Evolutionary conservation across 2,329 filamentous ascomycete species (phyloP).

Genomic region (Scortechinia acanthostroma): DNA sequence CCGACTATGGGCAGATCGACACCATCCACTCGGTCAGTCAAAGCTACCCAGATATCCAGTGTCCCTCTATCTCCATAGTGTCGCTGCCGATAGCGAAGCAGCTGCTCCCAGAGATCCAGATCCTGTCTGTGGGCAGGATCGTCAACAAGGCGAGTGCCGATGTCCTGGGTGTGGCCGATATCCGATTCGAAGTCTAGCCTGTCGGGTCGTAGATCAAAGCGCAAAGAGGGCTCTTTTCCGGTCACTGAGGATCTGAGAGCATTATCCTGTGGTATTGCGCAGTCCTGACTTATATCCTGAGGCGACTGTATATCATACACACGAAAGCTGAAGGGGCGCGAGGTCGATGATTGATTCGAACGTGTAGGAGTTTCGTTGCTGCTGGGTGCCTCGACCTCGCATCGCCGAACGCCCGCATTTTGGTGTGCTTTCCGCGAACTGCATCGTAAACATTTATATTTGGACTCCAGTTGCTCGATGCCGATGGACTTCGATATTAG

Average conservation of each 20-base stretch:
- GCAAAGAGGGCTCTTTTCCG: slow-evolving; percentile 8
- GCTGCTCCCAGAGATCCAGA: slow-evolving; percentile 30
- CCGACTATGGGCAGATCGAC: slow-evolving; percentile 23
- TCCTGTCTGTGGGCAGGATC: slow-evolving; percentile 16
- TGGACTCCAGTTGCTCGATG: slow-evolving; percentile 18
- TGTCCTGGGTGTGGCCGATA: slow-evolving; percentile 19
- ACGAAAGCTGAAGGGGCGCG: slow-evolving; percentile 4
- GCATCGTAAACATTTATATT: slow-evolving; percentile 5
- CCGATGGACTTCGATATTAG: slow-evolving; percentile 17
- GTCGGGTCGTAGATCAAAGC: slow-evolving; percentile 15
- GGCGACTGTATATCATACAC: slow-evolving; percentile 3
- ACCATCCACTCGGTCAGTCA: slow-evolving; percentile 17
- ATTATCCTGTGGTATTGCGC: neutral
- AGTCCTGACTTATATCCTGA: neutral
- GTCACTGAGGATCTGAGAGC: no score
- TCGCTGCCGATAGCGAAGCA: slow-evolving; percentile 30
- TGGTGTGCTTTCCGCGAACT: neutral
- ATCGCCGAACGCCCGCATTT: neutral
- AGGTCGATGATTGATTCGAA: slow-evolving; percentile 5
- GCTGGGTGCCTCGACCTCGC: neutral
- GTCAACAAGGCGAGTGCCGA: slow-evolving; percentile 27
- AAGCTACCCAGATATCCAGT: slow-evolving; percentile 26
- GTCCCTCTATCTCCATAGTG: slow-evolving; percentile 29
- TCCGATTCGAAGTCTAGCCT: slow-evolving; percentile 29
- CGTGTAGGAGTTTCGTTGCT: neutral